Percentiles rank a stretch among this genome's conserved stretches.
Evolutionary conservation across 768 basidiomycete genomes (phyloP).

Genomic region (Suillus bovinus): DNA sequence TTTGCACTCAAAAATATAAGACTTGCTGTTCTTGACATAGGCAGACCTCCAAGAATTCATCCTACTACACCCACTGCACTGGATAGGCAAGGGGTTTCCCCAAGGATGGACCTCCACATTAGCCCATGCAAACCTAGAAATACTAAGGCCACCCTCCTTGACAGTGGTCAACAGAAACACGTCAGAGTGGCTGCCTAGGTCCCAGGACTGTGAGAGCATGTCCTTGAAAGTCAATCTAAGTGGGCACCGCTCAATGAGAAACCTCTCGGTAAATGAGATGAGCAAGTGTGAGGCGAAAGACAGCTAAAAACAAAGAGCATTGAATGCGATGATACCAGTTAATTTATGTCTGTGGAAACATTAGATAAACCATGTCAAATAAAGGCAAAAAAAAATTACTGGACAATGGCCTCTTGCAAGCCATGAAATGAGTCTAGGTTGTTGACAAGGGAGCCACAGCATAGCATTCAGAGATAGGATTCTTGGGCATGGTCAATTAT

Average conservation of each 20-base stretch:
- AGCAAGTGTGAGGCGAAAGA: not conserved
- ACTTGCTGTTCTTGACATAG: not conserved
- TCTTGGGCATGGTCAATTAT: not conserved
- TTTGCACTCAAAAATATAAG: constrained; percentile 3
- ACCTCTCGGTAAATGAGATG: not conserved
- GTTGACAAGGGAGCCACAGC: not conserved
- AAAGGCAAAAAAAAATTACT: not conserved
- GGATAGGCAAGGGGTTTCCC: constrained; percentile 1
- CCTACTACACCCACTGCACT: constrained; percentile 5
- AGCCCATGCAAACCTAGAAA: not conserved
- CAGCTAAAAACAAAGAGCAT: not conserved
- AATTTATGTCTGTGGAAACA: not conserved
- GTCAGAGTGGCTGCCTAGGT: not conserved
- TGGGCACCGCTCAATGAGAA: not conserved
- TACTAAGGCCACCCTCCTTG: not conserved
- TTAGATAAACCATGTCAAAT: not conserved
- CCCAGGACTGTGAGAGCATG: not conserved
- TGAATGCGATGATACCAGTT: not conserved
- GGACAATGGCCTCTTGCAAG: not conserved
- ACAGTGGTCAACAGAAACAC: not conserved
- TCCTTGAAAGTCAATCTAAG: not conserved
- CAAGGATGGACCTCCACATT: not conserved
- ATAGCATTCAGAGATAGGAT: not conserved
- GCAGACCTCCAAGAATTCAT: not conserved
- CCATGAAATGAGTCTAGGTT: not conserved